phyloP scores from a whole-genome alignment of 345 rosid genomes.

The Salix viminalis region DNA sequence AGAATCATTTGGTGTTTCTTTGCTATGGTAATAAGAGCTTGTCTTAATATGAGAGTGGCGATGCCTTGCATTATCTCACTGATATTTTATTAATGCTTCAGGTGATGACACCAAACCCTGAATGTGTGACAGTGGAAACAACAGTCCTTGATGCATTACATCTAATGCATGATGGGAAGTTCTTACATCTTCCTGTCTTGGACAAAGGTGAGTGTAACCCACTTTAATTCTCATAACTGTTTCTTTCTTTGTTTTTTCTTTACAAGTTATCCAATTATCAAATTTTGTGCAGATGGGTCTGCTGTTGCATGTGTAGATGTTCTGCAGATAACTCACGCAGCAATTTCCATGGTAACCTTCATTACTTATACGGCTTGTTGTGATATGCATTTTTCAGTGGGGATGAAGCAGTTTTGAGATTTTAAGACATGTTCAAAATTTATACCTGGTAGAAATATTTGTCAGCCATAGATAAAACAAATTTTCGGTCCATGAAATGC shows the following conservation, averaged over 20 bases:
- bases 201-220: constrained; percentile 52
- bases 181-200: constrained; percentile 88
- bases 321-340: constrained; percentile 91
- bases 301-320: constrained; percentile 84
- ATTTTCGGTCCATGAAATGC: neutral
- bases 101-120: constrained; percentile 97
- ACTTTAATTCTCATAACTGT: neutral
- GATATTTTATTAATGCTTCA: constrained; percentile 15
- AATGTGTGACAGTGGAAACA: constrained; percentile 71
- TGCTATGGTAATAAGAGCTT: neutral
- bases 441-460: neutral
- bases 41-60: neutral
- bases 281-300: constrained; percentile 61
- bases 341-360: constrained; percentile 79
- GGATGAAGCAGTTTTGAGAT: neutral
- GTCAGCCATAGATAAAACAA: neutral
- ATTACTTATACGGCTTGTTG: neutral
- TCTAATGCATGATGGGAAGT: constrained; percentile 94
- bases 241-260: neutral
- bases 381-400: neutral
- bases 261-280: neutral
- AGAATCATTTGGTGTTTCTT: neutral
- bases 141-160: constrained; percentile 92
- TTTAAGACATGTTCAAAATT: neutral
- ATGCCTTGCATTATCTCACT: neutral